A percentile compares a stretch with the other conserved stretches of the same genome.
Evolutionary conservation across 805 yeast genomes (phyloP).

Genomic region (Ogataea henricii): DNA sequence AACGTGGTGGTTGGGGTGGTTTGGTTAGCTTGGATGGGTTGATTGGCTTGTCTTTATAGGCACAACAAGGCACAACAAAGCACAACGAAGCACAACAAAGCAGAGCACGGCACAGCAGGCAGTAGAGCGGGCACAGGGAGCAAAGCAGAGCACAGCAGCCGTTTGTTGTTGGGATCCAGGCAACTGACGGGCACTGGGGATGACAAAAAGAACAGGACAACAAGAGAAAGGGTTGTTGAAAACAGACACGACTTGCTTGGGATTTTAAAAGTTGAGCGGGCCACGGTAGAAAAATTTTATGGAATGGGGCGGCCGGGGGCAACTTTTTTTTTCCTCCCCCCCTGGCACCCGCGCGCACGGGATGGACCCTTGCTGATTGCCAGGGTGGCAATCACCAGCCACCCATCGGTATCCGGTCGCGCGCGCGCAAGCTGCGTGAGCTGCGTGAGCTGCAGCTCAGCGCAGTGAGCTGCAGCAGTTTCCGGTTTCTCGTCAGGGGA

Average conservation of each 20-base stretch:
- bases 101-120: not conserved
- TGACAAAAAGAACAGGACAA: not conserved
- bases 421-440: too few species aligned
- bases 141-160: not conserved
- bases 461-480: not conserved
- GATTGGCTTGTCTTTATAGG: too few species aligned
- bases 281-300: slow-evolving; percentile 1
- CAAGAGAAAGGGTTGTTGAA: not conserved
- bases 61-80: not conserved
- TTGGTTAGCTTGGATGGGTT: too few species aligned
- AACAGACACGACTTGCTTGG: slow-evolving; percentile 10
- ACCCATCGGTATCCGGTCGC: too few species aligned
- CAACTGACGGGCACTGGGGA: not conserved
- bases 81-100: not conserved
- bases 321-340: too few species aligned
- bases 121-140: not conserved
- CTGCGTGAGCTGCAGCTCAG: too few species aligned
- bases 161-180: not conserved
- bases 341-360: not conserved
- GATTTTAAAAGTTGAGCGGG: slow-evolving; percentile 4
- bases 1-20: too few species aligned
- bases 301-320: not conserved
- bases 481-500: not conserved
- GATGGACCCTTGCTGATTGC: too few species aligned
- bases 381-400: too few species aligned